phyloP scores from a whole-genome alignment of 2,329 filamentous ascomycete species.

The Venturia asperata region DNA sequence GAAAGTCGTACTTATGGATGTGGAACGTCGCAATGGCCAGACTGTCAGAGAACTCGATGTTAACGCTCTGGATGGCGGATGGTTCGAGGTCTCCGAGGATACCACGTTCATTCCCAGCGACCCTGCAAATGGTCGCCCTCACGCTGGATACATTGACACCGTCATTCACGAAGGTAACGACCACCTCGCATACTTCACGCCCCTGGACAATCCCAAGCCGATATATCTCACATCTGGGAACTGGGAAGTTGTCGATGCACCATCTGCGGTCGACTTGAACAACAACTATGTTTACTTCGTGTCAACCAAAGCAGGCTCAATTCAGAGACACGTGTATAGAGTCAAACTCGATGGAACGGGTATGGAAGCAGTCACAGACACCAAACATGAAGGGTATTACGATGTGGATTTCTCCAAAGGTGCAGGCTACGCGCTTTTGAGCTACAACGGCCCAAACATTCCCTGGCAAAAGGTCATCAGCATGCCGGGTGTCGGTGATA shows the following conservation, averaged over 20 bases:
- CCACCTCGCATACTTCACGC: slow-evolving; percentile 88
- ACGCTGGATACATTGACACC: slow-evolving; percentile 91
- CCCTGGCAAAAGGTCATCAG: slow-evolving; percentile 88
- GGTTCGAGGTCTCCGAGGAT: slow-evolving; percentile 89
- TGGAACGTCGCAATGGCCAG: slow-evolving; percentile 63
- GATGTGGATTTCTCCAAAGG: slow-evolving; percentile 74
- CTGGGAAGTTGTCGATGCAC: slow-evolving; percentile 87
- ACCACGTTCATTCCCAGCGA: slow-evolving; percentile 84
- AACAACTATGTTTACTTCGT: slow-evolving; percentile 89
- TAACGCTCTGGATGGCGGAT: slow-evolving; percentile 81
- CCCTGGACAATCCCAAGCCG: slow-evolving; percentile 74
- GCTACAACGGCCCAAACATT: slow-evolving; percentile 74
- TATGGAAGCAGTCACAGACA: slow-evolving; percentile 67
- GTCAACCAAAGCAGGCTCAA: slow-evolving; percentile 77
- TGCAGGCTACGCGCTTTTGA: slow-evolving; percentile 75
- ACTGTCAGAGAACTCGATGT: slow-evolving; percentile 75
- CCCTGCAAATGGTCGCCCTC: slow-evolving; percentile 60
- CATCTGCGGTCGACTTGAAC: slow-evolving; percentile 74
- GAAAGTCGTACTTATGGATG: slow-evolving; percentile 79
- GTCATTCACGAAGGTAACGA: slow-evolving; percentile 81
- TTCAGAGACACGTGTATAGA: slow-evolving; percentile 85
- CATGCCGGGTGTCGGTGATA: slow-evolving; percentile 60
- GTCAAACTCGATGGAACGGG: slow-evolving; percentile 75
- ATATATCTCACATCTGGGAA: slow-evolving; percentile 77
- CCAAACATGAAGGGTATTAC: slow-evolving; percentile 68